These are phyloP conservation scores for Tympanopsis confertula DNA, from an alignment of 2,329 filamentous ascomycete genomes.

Conservation along the genomic window DNA sequence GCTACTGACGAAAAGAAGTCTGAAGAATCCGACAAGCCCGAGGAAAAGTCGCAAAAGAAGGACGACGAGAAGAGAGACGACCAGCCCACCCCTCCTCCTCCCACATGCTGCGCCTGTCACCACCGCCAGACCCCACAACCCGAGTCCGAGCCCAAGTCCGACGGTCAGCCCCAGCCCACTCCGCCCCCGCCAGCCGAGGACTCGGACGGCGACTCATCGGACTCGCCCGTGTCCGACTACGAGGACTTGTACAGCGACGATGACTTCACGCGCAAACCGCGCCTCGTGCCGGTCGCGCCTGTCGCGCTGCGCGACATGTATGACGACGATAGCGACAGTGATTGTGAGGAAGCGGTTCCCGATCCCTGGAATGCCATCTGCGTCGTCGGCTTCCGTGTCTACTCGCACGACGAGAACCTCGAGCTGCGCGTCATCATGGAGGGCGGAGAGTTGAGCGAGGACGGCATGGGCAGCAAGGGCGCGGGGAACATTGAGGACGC, in stretches of 20 bases:
- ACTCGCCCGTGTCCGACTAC: constrained; percentile 47
- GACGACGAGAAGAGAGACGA: constrained; percentile 20
- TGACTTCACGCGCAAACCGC: constrained; percentile 40
- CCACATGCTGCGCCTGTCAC: constrained; percentile 2
- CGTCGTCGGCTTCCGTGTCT: constrained; percentile 26
- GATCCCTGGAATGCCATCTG: constrained; percentile 29
- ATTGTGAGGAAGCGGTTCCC: constrained; percentile 24
- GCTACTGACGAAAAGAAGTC: constrained; percentile 2
- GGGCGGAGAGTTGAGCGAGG: constrained; percentile 38
- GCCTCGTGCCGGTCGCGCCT: constrained; percentile 16
- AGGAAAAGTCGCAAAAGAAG: constrained; percentile 8
- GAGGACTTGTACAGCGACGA: constrained; percentile 47
- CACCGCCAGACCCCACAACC: constrained; percentile 3
- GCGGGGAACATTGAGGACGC: constrained; percentile 43
- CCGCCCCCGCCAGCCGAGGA: constrained; percentile 17
- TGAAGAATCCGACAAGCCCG: too few species aligned
- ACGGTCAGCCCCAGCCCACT: constrained; percentile 1
- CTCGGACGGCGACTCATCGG: constrained; percentile 42
- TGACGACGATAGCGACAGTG: constrained; percentile 16
- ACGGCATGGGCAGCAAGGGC: constrained; percentile 44
- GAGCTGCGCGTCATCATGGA: constrained; percentile 44
- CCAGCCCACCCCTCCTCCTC: constrained; percentile 9
- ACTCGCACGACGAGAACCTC: constrained; percentile 32
- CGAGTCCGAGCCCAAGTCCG: constrained; percentile 5
- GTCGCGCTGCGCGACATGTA: constrained; percentile 11